Base-by-base conservation (phyloP, 2,329 filamentous ascomycete species). In the Fusarium verrucosum region DNA sequence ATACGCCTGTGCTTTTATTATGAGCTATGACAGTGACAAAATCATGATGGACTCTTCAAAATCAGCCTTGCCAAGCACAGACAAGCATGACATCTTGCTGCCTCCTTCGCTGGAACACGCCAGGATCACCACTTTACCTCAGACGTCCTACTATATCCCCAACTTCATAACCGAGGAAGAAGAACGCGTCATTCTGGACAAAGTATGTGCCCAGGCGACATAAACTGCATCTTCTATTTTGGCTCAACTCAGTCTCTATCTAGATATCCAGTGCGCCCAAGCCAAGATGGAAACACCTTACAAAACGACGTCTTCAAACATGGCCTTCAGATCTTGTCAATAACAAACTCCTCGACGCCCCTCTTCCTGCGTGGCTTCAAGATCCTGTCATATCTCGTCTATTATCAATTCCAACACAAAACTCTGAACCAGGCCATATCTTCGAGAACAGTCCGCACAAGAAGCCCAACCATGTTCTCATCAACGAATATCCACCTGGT, bases 401-500 rank as follows among this genome's bases (percentile, higher is more conserved):
- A 5, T 75, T 80, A 20, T 82, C 84, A n/a, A 77, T 86, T 30
- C 80, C 80, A 20, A 56, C 81, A 10, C 78, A 76, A 50, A 51
- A 61, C 14, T 54, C 58, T 19, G 43, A 56, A 26, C 17, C 62
- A 52, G 50, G 50, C 36, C 77, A 85, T 68, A 75, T 89, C 8
- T 89, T 89, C 69, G 74, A 77, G 17, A 74, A 81, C 19, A 92
- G 93, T 46, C 91, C 92, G 7, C 94, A 98, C 73, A 71, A 80
- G 17, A 82, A 81, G 5, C 92, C 94, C 4, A 99, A 98, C 71
- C 95, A 98, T 78, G 92, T 96, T 41, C 82, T 98, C 33, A 88
- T 98, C 69, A 99, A 99, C 73, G 94, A 97, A 76, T 99, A 98
- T 76, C 83, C 84, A 2, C 87, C 92, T 0, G 92, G 92, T 3